Evolutionary conservation across 495 filamentous ascomycete species (phyloP).

Genomic region (Penicillium bovifimosum): DNA sequence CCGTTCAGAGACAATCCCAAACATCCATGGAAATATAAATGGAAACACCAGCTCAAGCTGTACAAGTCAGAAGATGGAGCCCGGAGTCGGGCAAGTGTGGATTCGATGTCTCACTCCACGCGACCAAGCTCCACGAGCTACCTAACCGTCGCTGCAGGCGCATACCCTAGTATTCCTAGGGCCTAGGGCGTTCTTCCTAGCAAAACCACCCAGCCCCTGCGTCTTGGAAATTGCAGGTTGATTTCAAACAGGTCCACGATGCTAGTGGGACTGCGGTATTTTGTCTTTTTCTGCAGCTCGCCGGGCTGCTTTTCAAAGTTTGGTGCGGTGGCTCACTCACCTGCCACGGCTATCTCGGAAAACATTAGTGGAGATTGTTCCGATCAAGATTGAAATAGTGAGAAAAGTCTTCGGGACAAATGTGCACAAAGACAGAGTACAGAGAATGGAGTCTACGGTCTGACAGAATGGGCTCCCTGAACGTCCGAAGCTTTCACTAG

Average conservation of each 20-base stretch:
- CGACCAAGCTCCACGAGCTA: not conserved
- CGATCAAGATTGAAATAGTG: too few species aligned
- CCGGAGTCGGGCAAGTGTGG: not conserved
- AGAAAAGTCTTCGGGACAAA: not conserved
- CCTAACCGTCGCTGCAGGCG: not conserved
- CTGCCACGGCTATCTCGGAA: not conserved
- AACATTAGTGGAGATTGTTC: not conserved
- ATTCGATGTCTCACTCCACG: conserved; percentile 7
- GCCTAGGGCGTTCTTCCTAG: not conserved
- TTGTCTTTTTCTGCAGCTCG: not conserved
- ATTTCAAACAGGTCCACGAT: conserved; percentile 13
- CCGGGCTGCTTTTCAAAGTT: not conserved
- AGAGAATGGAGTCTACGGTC: too few species aligned
- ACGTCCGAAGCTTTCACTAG: too few species aligned
- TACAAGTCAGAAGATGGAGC: not conserved
- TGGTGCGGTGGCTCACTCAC: too few species aligned
- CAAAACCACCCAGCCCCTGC: not conserved
- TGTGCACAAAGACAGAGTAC: not conserved
- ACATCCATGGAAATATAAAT: not conserved
- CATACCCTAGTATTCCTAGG: not conserved
- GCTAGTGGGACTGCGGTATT: conserved; percentile 4
- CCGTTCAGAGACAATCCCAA: conserved; percentile 6
- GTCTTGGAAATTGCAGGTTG: conserved; percentile 10
- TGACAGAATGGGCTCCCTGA: too few species aligned
- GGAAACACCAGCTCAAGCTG: too few species aligned